Conservation (phyloP, 2,329 filamentous ascomycete genomes). For the Xylariales sp. region DNA sequence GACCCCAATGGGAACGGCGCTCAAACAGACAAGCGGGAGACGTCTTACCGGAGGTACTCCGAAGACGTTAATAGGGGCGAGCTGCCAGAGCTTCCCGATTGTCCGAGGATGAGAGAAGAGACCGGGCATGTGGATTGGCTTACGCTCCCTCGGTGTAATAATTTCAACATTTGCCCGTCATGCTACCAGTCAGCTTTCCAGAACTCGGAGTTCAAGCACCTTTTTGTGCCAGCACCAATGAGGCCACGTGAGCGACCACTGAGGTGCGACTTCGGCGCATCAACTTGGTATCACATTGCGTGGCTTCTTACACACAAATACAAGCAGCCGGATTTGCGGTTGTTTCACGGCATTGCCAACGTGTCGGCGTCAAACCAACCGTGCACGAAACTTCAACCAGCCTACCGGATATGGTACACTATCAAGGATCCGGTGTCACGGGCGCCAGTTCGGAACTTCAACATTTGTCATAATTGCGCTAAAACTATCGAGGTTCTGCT, state of each 20-base stretch:
- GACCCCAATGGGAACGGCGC: constrained; percentile 33
- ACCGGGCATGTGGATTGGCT: constrained; percentile 73
- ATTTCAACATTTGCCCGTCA: constrained; percentile 76
- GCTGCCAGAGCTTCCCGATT: constrained; percentile 55
- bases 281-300: constrained; percentile 77
- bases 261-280: constrained; percentile 72
- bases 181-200: constrained; percentile 71
- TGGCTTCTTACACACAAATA: constrained; percentile 77
- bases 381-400: constrained; percentile 54
- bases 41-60: constrained; percentile 49
- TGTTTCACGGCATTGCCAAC: constrained; percentile 66
- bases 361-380: constrained; percentile 51
- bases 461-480: constrained; percentile 70
- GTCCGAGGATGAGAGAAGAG: constrained; percentile 60
- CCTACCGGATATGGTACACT: constrained; percentile 67
- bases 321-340: constrained; percentile 56
- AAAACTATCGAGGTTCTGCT: constrained; percentile 68
- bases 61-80: constrained; percentile 44
- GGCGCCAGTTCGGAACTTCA: constrained; percentile 64
- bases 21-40: constrained; percentile 34
- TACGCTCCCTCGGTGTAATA: constrained; percentile 63
- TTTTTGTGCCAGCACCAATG: constrained; percentile 59
- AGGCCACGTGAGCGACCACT: constrained; percentile 54
- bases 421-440: constrained; percentile 64
- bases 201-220: constrained; percentile 60